phyloP scores from a whole-genome alignment of 306 rosid species.

The Cicer bijugum region DNA sequence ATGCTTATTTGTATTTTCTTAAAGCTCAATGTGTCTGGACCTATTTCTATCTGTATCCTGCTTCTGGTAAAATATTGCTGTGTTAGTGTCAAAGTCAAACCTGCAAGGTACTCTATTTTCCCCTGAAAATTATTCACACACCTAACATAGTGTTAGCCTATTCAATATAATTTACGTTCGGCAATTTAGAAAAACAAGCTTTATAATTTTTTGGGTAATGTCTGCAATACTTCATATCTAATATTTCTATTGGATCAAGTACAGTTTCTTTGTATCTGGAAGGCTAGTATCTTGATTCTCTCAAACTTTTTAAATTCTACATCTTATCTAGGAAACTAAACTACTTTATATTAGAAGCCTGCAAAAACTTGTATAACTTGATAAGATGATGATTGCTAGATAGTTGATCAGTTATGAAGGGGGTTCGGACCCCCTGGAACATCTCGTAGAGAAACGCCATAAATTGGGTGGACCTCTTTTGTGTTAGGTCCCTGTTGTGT shows the following conservation, averaged over 20 bases:
- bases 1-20: conserved; percentile 25
- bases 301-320: conserved; percentile 45
- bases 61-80: conserved; percentile 18
- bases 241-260: conserved; percentile 40
- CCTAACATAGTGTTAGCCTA: conserved; percentile 28
- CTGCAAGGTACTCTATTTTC: conserved; percentile 24
- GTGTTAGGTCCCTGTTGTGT: conserved; percentile 48
- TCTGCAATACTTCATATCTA: conserved; percentile 35
- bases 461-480: conserved; percentile 41
- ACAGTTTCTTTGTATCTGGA: conserved; percentile 25
- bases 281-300: conserved; percentile 31
- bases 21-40: conserved; percentile 3
- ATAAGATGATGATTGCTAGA: conserved; percentile 44
- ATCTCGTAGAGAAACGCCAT: conserved; percentile 63
- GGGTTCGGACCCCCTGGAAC: conserved; percentile 91
- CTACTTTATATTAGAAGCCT: conserved; percentile 45
- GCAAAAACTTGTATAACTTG: conserved; percentile 53
- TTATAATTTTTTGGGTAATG: conserved; percentile 13
- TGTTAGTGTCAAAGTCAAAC: conserved; percentile 27
- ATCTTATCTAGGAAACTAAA: conserved; percentile 37
- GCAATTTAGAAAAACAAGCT: conserved; percentile 33
- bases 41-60: background rate
- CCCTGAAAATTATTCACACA: conserved; percentile 15
- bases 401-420: conserved; percentile 74
- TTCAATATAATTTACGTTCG: conserved; percentile 14